Evolutionary conservation across 352 stramenopile genomes (phyloP).

Genomic region (Phytopythium montanum): DNA sequence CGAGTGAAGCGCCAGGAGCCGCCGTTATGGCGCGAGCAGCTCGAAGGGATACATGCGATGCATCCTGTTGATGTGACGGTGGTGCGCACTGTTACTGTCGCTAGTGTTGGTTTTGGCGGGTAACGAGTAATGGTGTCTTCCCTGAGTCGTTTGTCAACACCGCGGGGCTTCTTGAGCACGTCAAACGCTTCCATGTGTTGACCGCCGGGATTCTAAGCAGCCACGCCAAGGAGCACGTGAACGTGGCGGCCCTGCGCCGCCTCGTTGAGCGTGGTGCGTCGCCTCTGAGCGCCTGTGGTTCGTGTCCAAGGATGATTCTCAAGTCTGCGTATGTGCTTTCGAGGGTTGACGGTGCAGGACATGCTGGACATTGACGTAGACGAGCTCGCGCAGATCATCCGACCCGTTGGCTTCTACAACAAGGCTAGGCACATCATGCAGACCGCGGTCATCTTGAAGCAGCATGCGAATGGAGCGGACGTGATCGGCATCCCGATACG

Average conservation of each 20-base stretch:
- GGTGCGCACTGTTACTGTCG: conserved; percentile 32
- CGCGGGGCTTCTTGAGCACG: conserved; percentile 29
- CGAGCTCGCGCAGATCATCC: conserved; percentile 87
- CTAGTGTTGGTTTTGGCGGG: neutral
- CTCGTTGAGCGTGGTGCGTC: conserved; percentile 46
- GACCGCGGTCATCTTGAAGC: conserved; percentile 43
- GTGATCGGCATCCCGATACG: conserved; percentile 87
- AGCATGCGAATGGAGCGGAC: conserved; percentile 20
- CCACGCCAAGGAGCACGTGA: conserved; percentile 96
- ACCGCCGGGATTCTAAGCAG: conserved; percentile 95
- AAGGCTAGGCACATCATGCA: conserved; percentile 96
- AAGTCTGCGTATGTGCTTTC: neutral
- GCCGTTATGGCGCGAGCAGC: conserved; percentile 48
- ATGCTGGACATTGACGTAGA: conserved; percentile 84
- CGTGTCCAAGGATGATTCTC: neutral
- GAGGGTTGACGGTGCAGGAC: conserved; percentile 83
- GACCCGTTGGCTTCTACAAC: conserved; percentile 94
- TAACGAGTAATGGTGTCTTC: neutral
- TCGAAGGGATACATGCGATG: conserved; percentile 63
- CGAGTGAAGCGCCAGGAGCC: conserved; percentile 25
- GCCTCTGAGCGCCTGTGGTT: neutral
- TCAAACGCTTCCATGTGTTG: conserved; percentile 90
- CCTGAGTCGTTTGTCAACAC: conserved; percentile 33
- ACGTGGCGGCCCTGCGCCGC: conserved; percentile 62
- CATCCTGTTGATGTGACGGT: conserved; percentile 46